phyloP scores from a whole-genome alignment of 192 early-diverging fungal species.

The Coemansia sp. region DNA sequence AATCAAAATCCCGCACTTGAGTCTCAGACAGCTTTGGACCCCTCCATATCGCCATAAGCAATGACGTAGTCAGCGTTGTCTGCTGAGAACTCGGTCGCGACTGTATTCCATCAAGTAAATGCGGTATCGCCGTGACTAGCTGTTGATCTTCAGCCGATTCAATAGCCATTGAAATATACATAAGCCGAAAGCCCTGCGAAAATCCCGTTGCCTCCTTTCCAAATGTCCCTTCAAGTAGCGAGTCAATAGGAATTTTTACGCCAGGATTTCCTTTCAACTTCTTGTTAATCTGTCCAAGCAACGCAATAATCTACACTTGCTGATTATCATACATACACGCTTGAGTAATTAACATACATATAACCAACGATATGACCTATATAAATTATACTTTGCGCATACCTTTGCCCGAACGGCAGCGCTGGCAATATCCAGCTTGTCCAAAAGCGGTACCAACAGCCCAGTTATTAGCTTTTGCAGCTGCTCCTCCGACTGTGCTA shows the following conservation, averaged over 20 bases:
- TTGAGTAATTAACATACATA: not conserved
- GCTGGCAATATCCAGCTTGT: constrained; percentile 58
- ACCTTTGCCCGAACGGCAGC: constrained; percentile 57
- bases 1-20: constrained; percentile 12
- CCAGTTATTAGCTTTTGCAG: constrained; percentile 54
- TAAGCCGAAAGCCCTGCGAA: constrained; percentile 76
- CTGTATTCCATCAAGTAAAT: constrained; percentile 62
- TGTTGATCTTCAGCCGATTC: constrained; percentile 53
- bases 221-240: constrained; percentile 63
- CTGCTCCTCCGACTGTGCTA: constrained; percentile 58
- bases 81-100: constrained; percentile 61
- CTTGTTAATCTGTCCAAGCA: constrained; percentile 84
- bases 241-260: constrained; percentile 61
- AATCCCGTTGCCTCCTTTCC: constrained; percentile 46
- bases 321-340: not conserved
- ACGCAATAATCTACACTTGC: constrained; percentile 61
- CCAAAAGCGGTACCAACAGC: constrained; percentile 61
- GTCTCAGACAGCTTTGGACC: constrained; percentile 21
- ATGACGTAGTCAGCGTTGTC: constrained; percentile 61
- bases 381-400: not conserved
- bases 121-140: constrained; percentile 54
- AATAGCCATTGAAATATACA: constrained; percentile 84
- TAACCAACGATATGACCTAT: not conserved
- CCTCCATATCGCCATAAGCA: constrained; percentile 60
- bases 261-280: constrained; percentile 64